Base-by-base conservation (phyloP, 768 basidiomycete genomes). In the Rhodotorula graminis region DNA sequence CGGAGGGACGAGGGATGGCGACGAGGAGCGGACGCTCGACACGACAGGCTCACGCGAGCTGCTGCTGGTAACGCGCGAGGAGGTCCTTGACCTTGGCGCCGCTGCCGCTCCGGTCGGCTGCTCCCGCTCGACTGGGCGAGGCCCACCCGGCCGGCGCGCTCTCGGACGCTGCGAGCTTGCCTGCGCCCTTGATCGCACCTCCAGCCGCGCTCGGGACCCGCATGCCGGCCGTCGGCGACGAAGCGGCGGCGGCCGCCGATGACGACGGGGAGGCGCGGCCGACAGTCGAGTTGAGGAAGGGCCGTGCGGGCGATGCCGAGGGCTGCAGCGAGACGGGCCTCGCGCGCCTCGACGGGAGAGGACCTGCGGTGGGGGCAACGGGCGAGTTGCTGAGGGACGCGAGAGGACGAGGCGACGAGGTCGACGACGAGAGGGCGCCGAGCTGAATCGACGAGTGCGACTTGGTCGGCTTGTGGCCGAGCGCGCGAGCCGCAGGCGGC, bases 271-370 rank as follows among this genome's bases (percentile, higher is more conserved):
- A 18, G 1, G 65, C 29, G 14, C 66, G 66, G 6, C 69, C 69
- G 23, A 71, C 60, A 0, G 74, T 75, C 33, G 74, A 71, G 64
- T 71, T 75, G 55, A 75, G 66, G 67, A 75, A 75, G 1, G 70
- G 69, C 27, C 64, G 64, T 6, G 73, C 73, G 10, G 68, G 59
- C 1, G 57, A 29, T 19, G 31, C 27, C 56, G 62, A 49, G 23
- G n/a, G 29, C 31, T n/a, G 37, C 1, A 62, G 50, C 29, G 59
- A n/a, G 27, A 23, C 21, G 49, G 44, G 44, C 44, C 44, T 46
- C 53, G 37, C 52, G 55, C 37, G 42, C 59, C 25, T 12, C 44
- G 44, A 12, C 44, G 44, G 33, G 6, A 18, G 12, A 3, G 40
- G 21, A 19, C 5, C 33, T 19, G 57, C 23, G 33, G 25, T 0